Conservation (phyloP, 345 rosid species). For the Salix udensis region DNA sequence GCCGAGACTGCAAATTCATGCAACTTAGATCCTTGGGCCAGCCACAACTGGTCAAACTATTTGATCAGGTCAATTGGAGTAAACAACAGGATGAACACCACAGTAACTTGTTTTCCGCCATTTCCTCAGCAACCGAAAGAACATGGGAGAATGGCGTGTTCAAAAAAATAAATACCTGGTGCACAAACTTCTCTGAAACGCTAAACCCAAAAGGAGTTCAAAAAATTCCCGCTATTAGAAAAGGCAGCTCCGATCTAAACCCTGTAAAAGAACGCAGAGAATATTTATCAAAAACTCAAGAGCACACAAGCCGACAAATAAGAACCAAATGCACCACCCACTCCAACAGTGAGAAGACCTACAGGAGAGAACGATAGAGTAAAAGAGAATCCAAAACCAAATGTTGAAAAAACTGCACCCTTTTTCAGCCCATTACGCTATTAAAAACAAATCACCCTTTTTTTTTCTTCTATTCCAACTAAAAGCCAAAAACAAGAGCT, state of each 20-base stretch:
- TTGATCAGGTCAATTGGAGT: conserved; percentile 14
- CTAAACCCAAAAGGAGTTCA: conserved; percentile 16
- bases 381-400: conserved; percentile 31
- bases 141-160: neutral
- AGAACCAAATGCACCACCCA: conserved; percentile 9
- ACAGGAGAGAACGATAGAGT: conserved; percentile 14
- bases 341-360: conserved; percentile 14
- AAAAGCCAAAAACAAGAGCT: neutral
- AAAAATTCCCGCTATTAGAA: conserved; percentile 16
- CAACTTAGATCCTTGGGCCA: neutral
- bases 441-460: neutral
- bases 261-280: conserved; percentile 14
- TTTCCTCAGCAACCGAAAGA: conserved; percentile 18
- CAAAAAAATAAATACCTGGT: conserved; percentile 22
- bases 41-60: neutral
- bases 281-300: conserved; percentile 18
- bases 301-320: conserved; percentile 22
- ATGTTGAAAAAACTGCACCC: conserved; percentile 7
- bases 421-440: neutral
- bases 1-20: neutral
- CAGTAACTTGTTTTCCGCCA: conserved; percentile 2
- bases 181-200: conserved; percentile 14
- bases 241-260: conserved; percentile 39
- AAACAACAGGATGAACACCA: conserved; percentile 22
- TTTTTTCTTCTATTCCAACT: neutral